phyloP scores from a whole-genome alignment of 768 basidiomycete species.

The Pholiota molesta region DNA sequence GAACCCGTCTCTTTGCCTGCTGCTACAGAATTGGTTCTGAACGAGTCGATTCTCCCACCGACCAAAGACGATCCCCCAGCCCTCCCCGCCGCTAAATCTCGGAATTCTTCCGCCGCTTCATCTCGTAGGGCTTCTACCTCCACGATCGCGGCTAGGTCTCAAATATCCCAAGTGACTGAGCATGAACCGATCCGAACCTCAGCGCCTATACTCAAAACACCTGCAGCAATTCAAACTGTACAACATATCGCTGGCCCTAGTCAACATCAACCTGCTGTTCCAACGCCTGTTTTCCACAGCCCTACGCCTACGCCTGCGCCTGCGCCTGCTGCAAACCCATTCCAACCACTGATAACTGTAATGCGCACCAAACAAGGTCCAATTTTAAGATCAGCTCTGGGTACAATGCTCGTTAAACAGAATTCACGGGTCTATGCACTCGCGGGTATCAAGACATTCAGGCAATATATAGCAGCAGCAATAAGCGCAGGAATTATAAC shows the following conservation, averaged over 20 bases:
- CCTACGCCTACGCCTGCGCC: not conserved
- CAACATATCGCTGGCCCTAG: not conserved
- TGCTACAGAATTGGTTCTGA: not conserved
- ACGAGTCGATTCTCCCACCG: not conserved
- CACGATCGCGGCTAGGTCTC: not conserved
- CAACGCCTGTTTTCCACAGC: not conserved
- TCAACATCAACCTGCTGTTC: too few species aligned
- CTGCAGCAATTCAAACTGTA: not conserved
- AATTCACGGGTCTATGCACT: not conserved
- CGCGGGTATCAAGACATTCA: conserved; percentile 1
- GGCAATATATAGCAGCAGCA: conserved; percentile 8
- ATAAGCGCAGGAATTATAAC: conserved; percentile 6
- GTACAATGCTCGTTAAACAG: not conserved
- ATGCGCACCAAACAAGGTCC: not conserved
- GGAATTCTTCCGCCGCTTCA: not conserved
- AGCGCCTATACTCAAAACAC: not conserved
- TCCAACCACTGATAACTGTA: not conserved
- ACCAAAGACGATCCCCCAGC: not conserved
- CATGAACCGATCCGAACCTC: not conserved
- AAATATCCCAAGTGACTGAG: not conserved
- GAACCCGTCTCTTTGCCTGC: not conserved
- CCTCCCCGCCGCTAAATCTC: too few species aligned
- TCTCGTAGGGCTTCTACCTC: not conserved
- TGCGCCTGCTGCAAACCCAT: not conserved
- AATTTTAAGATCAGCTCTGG: not conserved